These are phyloP conservation scores for Fusarium palustre DNA, from an alignment of 2,329 filamentous ascomycete genomes.

Conservation along the genomic window DNA sequence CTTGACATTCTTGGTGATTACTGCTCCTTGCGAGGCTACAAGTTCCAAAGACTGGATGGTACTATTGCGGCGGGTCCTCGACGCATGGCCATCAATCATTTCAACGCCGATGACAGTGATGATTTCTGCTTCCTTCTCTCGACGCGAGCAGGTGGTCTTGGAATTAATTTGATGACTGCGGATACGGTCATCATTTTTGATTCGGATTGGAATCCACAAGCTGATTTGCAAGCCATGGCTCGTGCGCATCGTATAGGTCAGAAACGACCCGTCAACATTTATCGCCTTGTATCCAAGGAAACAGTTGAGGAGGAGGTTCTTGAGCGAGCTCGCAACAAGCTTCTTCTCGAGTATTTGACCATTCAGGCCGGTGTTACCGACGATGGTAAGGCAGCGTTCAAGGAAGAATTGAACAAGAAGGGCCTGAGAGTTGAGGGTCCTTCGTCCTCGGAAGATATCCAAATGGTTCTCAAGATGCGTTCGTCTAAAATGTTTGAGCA, in stretches of 20 bases:
- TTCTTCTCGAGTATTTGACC: constrained; percentile 95
- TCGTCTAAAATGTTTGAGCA: constrained; percentile 99
- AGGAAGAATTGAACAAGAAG: constrained; percentile 82
- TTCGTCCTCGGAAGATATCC: constrained; percentile 93
- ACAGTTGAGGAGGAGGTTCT: constrained; percentile 98
- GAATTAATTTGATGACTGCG: constrained; percentile 98
- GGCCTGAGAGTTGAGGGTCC: constrained; percentile 81
- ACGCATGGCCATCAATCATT: constrained; percentile 96
- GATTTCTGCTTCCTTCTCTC: constrained; percentile 98
- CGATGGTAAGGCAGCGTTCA: constrained; percentile 84
- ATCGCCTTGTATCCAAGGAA: constrained; percentile 95
- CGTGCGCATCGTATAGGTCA: constrained; percentile 98
- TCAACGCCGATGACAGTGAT: constrained; percentile 94
- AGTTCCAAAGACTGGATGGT: constrained; percentile 94
- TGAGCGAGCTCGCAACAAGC: constrained; percentile 95
- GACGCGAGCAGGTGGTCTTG: constrained; percentile 94
- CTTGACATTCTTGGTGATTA: constrained; percentile 96
- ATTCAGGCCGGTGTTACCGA: constrained; percentile 98
- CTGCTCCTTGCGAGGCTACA: constrained; percentile 89
- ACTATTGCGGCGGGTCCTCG: constrained; percentile 90
- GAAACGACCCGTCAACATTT: constrained; percentile 95
- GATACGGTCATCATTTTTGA: constrained; percentile 98
- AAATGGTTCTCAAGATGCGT: constrained; percentile 93
- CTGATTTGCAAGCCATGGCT: constrained; percentile 98
- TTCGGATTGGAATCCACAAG: constrained; percentile 99